phyloP scores from a whole-genome alignment of 257 asterid species.

The Ocimum tenuiflorum region DNA sequence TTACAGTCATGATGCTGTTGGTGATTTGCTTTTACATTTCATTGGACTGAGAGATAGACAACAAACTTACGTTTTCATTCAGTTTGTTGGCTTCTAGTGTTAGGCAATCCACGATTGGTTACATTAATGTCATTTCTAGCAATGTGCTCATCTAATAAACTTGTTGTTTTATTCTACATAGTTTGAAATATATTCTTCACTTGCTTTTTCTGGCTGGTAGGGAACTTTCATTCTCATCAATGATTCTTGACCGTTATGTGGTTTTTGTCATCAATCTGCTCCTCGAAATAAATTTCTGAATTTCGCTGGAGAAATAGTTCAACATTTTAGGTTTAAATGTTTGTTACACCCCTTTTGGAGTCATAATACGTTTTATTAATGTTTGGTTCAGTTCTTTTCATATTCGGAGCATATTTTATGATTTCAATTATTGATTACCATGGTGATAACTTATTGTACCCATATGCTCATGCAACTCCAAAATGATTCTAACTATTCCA shows the following conservation, averaged over 20 bases:
- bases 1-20: background rate
- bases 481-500: background rate
- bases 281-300: background rate
- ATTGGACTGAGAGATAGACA: background rate
- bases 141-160: background rate
- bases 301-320: background rate
- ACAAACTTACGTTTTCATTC: background rate
- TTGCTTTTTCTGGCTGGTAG: conserved; percentile 5
- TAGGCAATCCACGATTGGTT: background rate
- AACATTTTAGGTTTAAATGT: background rate
- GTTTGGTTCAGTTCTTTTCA: background rate
- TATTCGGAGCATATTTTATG: background rate
- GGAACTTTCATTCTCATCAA: conserved; percentile 21
- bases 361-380: background rate
- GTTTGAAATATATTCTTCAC: background rate
- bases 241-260: background rate
- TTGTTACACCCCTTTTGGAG: background rate
- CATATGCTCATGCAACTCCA: background rate
- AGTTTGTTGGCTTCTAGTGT: background rate
- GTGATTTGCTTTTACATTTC: conserved; percentile 3
- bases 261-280: conserved; percentile 8
- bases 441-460: background rate
- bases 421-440: background rate
- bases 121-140: background rate
- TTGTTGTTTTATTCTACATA: background rate